Conservation (phyloP, 2,329 filamentous ascomycete species). For the Pseudogymnoascus sp. region DNA sequence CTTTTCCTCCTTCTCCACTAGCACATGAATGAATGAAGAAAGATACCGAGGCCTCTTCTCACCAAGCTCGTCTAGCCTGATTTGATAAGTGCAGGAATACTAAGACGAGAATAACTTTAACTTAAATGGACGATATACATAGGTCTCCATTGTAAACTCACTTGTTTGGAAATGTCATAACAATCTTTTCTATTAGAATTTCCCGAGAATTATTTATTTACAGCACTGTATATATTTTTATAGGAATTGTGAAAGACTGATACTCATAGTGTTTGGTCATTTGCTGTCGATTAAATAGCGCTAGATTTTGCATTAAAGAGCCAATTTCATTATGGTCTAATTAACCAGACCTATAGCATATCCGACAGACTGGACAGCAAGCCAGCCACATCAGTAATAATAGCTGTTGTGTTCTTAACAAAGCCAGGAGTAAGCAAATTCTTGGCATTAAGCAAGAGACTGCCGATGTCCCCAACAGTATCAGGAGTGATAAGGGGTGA, state of each 20-base stretch:
- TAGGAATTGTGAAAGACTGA: neutral
- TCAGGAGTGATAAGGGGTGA: too few species aligned
- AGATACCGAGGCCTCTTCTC: neutral
- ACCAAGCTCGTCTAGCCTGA: neutral
- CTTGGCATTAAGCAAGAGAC: too few species aligned
- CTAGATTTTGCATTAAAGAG: neutral
- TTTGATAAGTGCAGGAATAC: neutral
- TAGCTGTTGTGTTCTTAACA: neutral
- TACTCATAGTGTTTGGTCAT: neutral
- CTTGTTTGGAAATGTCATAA: neutral
- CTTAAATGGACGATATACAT: neutral
- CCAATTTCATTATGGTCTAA: neutral
- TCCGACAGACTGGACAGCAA: neutral
- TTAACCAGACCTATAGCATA: neutral
- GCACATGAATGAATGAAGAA: neutral
- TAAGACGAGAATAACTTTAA: neutral
- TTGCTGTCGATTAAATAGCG: neutral
- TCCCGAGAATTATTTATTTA: neutral
- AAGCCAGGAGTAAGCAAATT: conserved; percentile 16
- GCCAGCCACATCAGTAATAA: neutral
- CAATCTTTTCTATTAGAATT: neutral
- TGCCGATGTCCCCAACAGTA: too few species aligned
- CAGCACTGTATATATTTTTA: neutral
- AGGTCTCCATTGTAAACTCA: neutral
- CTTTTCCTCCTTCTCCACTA: neutral